Percentiles rank a stretch among this genome's conserved stretches.
phyloP scores from a whole-genome alignment of 345 rosid species.

The Eucalyptus shirleyi region DNA sequence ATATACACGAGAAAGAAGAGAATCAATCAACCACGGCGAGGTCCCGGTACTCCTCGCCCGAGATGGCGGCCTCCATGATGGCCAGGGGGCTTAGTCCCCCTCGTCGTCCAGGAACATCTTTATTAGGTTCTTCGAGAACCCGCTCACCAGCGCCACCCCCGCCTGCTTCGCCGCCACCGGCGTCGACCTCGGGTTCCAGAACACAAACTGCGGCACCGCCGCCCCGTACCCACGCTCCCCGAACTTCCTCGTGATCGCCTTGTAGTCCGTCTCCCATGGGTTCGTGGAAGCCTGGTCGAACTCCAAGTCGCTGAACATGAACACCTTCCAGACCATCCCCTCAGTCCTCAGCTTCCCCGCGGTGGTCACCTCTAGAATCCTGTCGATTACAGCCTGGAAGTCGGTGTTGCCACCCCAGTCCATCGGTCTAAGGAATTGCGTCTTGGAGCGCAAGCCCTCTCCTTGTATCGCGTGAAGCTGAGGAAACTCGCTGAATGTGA shows the following conservation, averaged over 20 bases:
- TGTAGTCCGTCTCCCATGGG: slow-evolving; percentile 40
- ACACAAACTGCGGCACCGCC: slow-evolving; percentile 44
- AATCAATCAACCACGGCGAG: slow-evolving; percentile 24
- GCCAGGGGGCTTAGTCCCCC: slow-evolving; percentile 16
- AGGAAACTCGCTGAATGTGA: slow-evolving; percentile 36
- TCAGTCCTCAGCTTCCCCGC: slow-evolving; percentile 26
- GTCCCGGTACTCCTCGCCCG: slow-evolving; percentile 25
- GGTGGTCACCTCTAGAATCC: slow-evolving; percentile 29
- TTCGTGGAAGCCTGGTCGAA: slow-evolving; percentile 23
- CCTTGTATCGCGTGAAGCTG: slow-evolving; percentile 24
- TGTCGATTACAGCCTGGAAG: slow-evolving; percentile 46
- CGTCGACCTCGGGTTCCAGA: slow-evolving; percentile 49
- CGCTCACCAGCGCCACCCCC: slow-evolving; percentile 54
- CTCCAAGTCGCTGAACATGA: slow-evolving; percentile 69
- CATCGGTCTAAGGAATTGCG: slow-evolving; percentile 19
- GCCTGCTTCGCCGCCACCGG: slow-evolving; percentile 24
- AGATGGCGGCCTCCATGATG: slow-evolving; percentile 41
- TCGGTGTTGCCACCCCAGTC: slow-evolving; percentile 11
- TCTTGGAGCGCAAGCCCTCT: slow-evolving; percentile 12
- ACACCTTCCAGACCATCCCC: slow-evolving; percentile 38
- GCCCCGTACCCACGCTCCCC: slow-evolving; percentile 33
- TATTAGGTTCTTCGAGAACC: slow-evolving; percentile 53
- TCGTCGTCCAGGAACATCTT: slow-evolving; percentile 36
- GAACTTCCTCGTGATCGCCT: slow-evolving; percentile 27
- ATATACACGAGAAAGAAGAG: neutral